Conservation (phyloP, 371 early-diverging fungal genomes). For the Syncephalis fuscata region DNA sequence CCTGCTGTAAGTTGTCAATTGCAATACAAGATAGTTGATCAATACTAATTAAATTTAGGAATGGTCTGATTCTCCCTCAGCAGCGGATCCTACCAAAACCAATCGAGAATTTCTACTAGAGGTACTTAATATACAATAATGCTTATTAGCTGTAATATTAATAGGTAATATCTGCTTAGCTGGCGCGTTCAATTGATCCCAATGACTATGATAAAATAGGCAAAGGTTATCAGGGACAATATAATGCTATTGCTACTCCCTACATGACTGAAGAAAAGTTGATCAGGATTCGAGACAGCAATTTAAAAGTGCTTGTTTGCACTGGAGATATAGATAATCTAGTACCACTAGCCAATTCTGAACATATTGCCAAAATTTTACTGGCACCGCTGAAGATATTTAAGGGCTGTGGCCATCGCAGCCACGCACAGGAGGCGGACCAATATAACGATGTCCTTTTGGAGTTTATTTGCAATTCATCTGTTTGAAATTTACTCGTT, state of each 20-base stretch:
- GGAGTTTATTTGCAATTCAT: no score
- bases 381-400: conserved; percentile 3
- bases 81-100: background rate
- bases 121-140: background rate
- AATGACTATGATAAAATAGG: background rate
- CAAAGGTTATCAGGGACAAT: conserved; percentile 12
- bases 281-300: conserved; percentile 7
- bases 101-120: no score
- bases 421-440: conserved; percentile 1
- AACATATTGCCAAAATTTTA: conserved; percentile 13
- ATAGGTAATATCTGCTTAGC: background rate
- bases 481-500: no score
- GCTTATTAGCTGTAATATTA: background rate
- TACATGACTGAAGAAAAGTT: conserved; percentile 9
- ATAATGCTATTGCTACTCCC: conserved; percentile 12
- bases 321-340: conserved; percentile 17
- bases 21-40: no score
- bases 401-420: conserved; percentile 4
- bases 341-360: conserved; percentile 14
- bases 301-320: conserved; percentile 11
- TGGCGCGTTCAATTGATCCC: background rate
- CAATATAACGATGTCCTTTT: no score
- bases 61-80: background rate
- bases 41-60: background rate
- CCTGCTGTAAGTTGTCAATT: no score